Evolutionary conservation across 371 early-diverging fungal genomes (phyloP).

Genomic region (Mortierella sp.): DNA sequence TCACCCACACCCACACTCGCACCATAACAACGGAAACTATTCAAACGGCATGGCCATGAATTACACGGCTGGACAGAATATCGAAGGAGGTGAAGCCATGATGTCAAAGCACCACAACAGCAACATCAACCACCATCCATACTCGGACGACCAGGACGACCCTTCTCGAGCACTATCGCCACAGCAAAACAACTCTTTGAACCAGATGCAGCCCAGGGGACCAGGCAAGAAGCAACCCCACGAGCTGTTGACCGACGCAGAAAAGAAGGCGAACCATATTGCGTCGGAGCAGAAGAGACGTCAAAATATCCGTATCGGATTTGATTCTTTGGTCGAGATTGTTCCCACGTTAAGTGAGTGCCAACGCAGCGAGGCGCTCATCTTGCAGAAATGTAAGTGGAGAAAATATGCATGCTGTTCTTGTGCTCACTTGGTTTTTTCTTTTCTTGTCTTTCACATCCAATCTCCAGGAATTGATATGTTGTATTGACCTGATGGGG

Average conservation of each 20-base stretch:
- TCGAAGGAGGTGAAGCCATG: conserved; percentile 9
- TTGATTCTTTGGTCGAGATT: conserved; percentile 84
- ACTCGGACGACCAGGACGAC: conserved; percentile 5
- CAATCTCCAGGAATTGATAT: not conserved
- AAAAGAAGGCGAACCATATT: conserved; percentile 93
- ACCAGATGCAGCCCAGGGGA: conserved; percentile 14
- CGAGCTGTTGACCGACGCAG: conserved; percentile 87
- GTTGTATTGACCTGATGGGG: not conserved
- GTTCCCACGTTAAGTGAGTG: conserved; percentile 82
- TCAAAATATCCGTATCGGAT: conserved; percentile 87
- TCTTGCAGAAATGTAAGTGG: conserved; percentile 71
- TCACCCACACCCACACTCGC: not conserved
- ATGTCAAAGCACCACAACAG: not conserved
- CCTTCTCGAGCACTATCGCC: conserved; percentile 21
- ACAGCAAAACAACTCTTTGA: conserved; percentile 4
- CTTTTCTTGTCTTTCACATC: not conserved
- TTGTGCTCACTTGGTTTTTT: not conserved
- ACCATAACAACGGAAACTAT: not conserved
- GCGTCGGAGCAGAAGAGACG: conserved; percentile 92
- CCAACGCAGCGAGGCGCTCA: conserved; percentile 73
- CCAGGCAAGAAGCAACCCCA: conserved; percentile 58
- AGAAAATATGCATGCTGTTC: not conserved
- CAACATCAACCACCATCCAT: conserved; percentile 16
- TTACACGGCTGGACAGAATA: not conserved
- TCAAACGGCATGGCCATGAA: conserved; percentile 23